Percentiles rank a stretch among this genome's conserved stretches.
Conservation (phyloP, 2,329 filamentous ascomycete species). For the Zasmidium cellare region DNA sequence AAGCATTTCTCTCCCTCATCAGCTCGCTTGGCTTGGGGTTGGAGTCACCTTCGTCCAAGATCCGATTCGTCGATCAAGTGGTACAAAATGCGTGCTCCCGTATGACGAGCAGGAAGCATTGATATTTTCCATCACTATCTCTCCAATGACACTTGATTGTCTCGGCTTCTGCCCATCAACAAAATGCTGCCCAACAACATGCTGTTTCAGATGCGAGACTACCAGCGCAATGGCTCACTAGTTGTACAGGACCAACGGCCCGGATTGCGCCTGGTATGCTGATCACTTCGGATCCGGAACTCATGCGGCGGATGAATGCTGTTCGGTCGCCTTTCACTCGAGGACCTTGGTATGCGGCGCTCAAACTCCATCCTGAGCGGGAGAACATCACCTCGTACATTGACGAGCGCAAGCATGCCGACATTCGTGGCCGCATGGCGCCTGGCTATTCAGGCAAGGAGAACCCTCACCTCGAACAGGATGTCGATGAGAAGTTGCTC, state of each 20-base stretch:
- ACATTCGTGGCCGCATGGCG: slow-evolving; percentile 38
- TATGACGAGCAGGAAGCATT: neutral
- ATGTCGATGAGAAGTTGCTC: slow-evolving; percentile 38
- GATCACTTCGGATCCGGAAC: slow-evolving; percentile 38
- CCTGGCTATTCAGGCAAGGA: slow-evolving; percentile 44
- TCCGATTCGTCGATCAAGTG: slow-evolving; percentile 14
- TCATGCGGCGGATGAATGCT: slow-evolving; percentile 41
- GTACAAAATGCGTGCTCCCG: slow-evolving; percentile 9
- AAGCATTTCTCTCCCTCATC: slow-evolving; percentile 3
- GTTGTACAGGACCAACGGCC: slow-evolving; percentile 37
- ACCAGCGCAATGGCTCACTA: slow-evolving; percentile 12
- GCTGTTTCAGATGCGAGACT: neutral
- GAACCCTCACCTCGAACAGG: slow-evolving; percentile 37
- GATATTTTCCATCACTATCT: neutral
- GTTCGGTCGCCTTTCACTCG: slow-evolving; percentile 38
- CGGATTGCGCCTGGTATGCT: slow-evolving; percentile 39
- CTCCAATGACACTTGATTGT: neutral
- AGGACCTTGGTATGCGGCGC: slow-evolving; percentile 38
- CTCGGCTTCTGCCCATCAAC: neutral
- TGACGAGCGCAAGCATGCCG: slow-evolving; percentile 40
- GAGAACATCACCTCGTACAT: slow-evolving; percentile 42
- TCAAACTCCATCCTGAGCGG: slow-evolving; percentile 41
- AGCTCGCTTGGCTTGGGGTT: slow-evolving; percentile 1
- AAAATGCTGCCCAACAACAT: slow-evolving; percentile 3
- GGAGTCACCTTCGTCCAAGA: slow-evolving; percentile 3